Evolutionary conservation across 495 filamentous ascomycete species (phyloP).

Genomic region (Durotheca rogersii): DNA sequence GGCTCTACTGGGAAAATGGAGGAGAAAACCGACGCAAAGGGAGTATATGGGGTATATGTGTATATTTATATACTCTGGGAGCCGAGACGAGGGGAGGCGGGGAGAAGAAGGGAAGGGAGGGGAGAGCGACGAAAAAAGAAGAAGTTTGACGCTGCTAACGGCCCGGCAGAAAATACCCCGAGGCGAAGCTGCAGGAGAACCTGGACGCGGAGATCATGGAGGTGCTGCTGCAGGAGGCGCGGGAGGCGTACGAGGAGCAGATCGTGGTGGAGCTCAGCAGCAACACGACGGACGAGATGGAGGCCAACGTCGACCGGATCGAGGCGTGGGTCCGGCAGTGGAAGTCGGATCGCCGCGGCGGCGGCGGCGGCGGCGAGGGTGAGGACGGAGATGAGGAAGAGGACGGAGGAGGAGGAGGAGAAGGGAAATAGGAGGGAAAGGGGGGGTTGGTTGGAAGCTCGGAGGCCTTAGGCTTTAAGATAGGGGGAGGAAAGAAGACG

Average conservation of each 20-base stretch:
- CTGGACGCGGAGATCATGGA: conserved; percentile 98
- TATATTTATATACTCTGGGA: too few relatives aligned
- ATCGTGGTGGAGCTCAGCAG: conserved; percentile 89
- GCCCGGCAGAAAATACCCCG: conserved; percentile 64
- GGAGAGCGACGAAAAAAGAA: neutral
- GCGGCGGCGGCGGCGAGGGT: neutral
- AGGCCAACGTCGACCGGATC: conserved; percentile 82
- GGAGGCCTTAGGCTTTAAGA: too few relatives aligned
- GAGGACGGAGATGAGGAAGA: neutral
- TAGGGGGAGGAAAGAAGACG: too few relatives aligned
- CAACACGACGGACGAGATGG: conserved; percentile 77
- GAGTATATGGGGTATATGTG: too few relatives aligned
- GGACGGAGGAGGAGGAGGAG: neutral
- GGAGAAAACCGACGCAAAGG: too few relatives aligned
- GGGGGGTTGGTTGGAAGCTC: too few relatives aligned
- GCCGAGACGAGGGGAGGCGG: too few relatives aligned
- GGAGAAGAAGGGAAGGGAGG: neutral
- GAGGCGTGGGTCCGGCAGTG: conserved; percentile 78
- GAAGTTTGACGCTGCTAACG: neutral
- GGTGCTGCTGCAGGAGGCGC: conserved; percentile 85
- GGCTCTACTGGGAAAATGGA: too few relatives aligned
- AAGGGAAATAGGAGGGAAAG: neutral
- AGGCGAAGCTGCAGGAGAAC: conserved; percentile 92
- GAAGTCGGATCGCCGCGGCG: conserved; percentile 60
- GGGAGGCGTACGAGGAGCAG: conserved; percentile 81